Evolutionary conservation across 2,329 filamentous ascomycete genomes (phyloP).

Genomic region (Curvularia hawaiiensis): DNA sequence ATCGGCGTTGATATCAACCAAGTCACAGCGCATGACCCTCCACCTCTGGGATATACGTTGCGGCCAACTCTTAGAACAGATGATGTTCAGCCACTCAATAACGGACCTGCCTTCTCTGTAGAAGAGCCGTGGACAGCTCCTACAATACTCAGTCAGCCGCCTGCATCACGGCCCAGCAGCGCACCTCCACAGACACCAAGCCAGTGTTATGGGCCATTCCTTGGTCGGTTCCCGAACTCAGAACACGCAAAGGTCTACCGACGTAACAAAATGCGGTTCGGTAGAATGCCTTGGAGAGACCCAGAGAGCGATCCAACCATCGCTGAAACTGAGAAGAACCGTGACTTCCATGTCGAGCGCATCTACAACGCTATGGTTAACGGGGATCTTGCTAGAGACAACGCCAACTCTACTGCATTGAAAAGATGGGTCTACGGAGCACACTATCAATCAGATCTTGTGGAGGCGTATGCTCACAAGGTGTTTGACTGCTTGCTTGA

Average conservation of each 20-base stretch:
- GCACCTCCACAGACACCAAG: slow-evolving; percentile 12
- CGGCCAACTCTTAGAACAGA: slow-evolving; percentile 12
- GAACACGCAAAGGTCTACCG: slow-evolving; percentile 32
- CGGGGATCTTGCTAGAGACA: slow-evolving; percentile 38
- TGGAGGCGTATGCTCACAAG: slow-evolving; percentile 44
- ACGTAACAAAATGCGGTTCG: slow-evolving; percentile 32
- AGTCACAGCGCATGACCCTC: slow-evolving; percentile 10
- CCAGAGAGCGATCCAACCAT: slow-evolving; percentile 34
- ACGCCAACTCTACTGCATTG: slow-evolving; percentile 38
- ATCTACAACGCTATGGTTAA: slow-evolving; percentile 45
- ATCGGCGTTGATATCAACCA: slow-evolving; percentile 12
- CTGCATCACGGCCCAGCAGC: slow-evolving; percentile 7
- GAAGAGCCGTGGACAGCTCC: slow-evolving; percentile 5
- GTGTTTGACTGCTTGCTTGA: slow-evolving; percentile 39
- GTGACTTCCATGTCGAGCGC: slow-evolving; percentile 28
- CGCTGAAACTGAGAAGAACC: slow-evolving; percentile 22
- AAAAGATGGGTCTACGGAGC: slow-evolving; percentile 41
- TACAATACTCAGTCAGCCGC: slow-evolving; percentile 10
- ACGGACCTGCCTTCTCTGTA: slow-evolving; percentile 14
- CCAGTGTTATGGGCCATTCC: slow-evolving; percentile 28
- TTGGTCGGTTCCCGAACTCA: slow-evolving; percentile 25
- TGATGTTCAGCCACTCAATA: slow-evolving; percentile 17
- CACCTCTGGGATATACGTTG: background rate
- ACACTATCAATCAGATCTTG: slow-evolving; percentile 36
- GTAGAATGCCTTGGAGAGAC: slow-evolving; percentile 31